Conservation (phyloP, 2,329 filamentous ascomycete genomes). For the Neofusicoccum cordaticola region DNA sequence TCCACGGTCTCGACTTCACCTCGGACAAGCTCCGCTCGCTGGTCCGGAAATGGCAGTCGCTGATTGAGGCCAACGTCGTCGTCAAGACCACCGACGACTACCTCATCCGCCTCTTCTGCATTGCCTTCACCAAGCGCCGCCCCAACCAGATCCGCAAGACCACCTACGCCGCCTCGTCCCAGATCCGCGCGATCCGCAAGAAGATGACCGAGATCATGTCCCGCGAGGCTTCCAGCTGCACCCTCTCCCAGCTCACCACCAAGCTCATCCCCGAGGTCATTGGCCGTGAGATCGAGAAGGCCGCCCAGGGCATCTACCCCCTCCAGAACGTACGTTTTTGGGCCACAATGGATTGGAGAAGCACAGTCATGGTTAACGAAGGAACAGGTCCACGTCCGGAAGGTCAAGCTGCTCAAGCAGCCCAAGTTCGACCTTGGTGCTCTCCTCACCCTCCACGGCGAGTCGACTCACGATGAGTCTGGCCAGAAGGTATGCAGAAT, state of each 20-base stretch:
- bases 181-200: slow-evolving; percentile 97
- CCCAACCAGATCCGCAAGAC: slow-evolving; percentile 99
- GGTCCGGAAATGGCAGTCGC: slow-evolving; percentile 98
- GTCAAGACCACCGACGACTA: slow-evolving; percentile 99
- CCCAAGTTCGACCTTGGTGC: slow-evolving; percentile 99
- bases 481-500: slow-evolving; percentile 80
- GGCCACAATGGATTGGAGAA: neutral
- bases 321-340: slow-evolving; percentile 80
- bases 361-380: slow-evolving; percentile 23
- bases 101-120: slow-evolving; percentile 97
- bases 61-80: slow-evolving; percentile 99
- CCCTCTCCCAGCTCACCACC: slow-evolving; percentile 90
- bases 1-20: slow-evolving; percentile 99
- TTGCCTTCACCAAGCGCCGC: slow-evolving; percentile 98
- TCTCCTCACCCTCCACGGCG: slow-evolving; percentile 94
- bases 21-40: slow-evolving; percentile 99
- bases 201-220: slow-evolving; percentile 99
- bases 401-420: slow-evolving; percentile 98
- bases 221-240: slow-evolving; percentile 91
- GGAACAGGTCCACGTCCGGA: slow-evolving; percentile 92
- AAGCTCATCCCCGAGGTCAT: slow-evolving; percentile 99
- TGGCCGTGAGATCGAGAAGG: slow-evolving; percentile 99
- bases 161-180: slow-evolving; percentile 93
- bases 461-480: slow-evolving; percentile 92
- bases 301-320: slow-evolving; percentile 98